These are phyloP conservation scores for Mucor saturninus DNA, from an alignment of 371 early-diverging fungal genomes.

Conservation along the genomic window DNA sequence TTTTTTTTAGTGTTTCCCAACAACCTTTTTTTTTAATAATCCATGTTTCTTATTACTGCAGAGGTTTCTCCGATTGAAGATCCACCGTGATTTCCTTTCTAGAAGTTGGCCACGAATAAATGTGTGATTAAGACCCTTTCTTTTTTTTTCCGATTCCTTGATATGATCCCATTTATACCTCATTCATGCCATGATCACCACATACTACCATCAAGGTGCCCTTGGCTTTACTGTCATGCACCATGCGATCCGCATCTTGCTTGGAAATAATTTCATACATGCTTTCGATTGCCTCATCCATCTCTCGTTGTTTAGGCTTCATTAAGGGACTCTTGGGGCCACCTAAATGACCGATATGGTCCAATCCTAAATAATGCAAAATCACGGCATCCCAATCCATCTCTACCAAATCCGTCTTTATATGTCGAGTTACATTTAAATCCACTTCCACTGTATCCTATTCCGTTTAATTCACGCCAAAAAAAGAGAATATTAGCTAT, in stretches of 20 bases:
- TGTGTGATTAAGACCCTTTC: neutral
- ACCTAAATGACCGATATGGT: conserved; percentile 94
- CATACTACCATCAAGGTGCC: conserved; percentile 91
- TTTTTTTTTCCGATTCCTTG: no score
- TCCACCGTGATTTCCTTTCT: conserved; percentile 72
- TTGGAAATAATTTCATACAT: conserved; percentile 56
- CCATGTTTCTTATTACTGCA: conserved; percentile 38
- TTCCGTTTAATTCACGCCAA: no score
- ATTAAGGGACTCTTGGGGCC: conserved; percentile 82
- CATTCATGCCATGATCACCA: conserved; percentile 99
- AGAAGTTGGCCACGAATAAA: neutral
- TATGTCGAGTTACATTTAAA: conserved; percentile 80
- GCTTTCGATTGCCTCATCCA: conserved; percentile 69
- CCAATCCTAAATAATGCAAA: conserved; percentile 93
- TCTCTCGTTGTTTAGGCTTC: conserved; percentile 79
- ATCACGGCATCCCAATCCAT: conserved; percentile 85
- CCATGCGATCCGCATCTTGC: conserved; percentile 51
- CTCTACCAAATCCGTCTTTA: conserved; percentile 61
- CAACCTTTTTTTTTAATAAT: neutral
- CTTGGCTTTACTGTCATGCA: conserved; percentile 38
- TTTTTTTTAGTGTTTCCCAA: no score
- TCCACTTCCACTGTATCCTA: conserved; percentile 84
- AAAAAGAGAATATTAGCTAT: no score
- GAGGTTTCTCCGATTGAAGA: conserved; percentile 68
- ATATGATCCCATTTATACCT: conserved; percentile 44